Conservation (phyloP, 2,329 filamentous ascomycete species). For the Anthostomella pinea region DNA sequence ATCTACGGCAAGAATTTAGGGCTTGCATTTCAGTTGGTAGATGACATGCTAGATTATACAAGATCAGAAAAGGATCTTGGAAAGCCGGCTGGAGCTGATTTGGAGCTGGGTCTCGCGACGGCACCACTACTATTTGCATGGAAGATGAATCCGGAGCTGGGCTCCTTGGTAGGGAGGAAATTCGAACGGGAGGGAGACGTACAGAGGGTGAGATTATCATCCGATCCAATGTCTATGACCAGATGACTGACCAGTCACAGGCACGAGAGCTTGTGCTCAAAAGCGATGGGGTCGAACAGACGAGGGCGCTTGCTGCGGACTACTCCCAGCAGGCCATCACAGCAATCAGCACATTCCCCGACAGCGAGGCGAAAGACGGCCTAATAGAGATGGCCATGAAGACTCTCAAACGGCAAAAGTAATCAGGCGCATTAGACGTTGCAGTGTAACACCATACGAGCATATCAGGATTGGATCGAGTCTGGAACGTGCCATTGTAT, state of each 20-base stretch:
- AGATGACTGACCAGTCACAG: constrained; percentile 43
- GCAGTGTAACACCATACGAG: constrained; percentile 16
- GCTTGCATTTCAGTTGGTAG: constrained; percentile 93
- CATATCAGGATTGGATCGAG: constrained; percentile 16
- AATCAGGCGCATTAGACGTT: constrained; percentile 25
- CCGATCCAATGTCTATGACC: background rate
- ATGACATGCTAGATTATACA: constrained; percentile 97
- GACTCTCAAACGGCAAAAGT: constrained; percentile 86
- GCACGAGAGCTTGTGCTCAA: constrained; percentile 80
- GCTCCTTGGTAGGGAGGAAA: constrained; percentile 85
- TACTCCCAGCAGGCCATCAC: constrained; percentile 85
- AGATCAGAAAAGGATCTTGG: constrained; percentile 80
- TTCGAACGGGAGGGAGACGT: constrained; percentile 84
- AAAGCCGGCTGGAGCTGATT: constrained; percentile 90
- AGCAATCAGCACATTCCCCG: constrained; percentile 80
- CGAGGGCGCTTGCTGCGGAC: constrained; percentile 82
- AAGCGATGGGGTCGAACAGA: constrained; percentile 89
- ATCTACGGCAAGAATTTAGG: constrained; percentile 90
- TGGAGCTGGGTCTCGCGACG: constrained; percentile 90
- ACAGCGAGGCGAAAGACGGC: constrained; percentile 91
- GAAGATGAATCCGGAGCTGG: constrained; percentile 83
- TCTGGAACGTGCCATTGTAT: constrained; percentile 13
- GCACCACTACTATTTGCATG: constrained; percentile 94
- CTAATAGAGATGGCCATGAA: constrained; percentile 92
- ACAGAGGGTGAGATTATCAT: constrained; percentile 59